Evolutionary conservation across 148 eudicot genomes (phyloP), one percentile per base, ranked within the genome.

Genomic region (Rhododendron williamsianum): DNA sequence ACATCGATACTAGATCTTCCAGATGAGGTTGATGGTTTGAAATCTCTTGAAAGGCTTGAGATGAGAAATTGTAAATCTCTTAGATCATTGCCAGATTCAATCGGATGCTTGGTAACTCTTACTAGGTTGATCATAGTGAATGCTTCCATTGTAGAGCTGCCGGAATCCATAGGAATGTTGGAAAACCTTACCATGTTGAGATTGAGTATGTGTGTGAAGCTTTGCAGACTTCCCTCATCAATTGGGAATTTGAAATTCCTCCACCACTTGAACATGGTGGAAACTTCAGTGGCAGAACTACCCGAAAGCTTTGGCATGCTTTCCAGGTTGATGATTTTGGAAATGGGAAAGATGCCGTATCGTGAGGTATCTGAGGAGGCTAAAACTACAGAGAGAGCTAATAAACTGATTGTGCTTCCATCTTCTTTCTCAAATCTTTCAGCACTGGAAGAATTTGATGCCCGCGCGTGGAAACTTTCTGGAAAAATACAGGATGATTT

Each of bases 301-400:
- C 94, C 96, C 4, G 91, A 92, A 87, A 87, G 48, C 54, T 91
- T 93, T 82, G 93, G 94, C 78, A 88, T 85, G 88, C 92, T 93
- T 48, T 84, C 89, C 38, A 77, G 72, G 63, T 88, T 93, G 43
- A 86, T 77, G 86, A 82, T 71, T 48, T 60, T 92, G 81, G 87
- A 84, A 56, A 91, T 94, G 94, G 82, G 48, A 2, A 91, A 88
- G 89, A 87, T 85, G 80, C 86, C 82, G 21, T 23, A 56, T 30
- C 84, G 9, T 7, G 60, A 79, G 18, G 78, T 79, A 36, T 15
- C 83, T 63, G 65, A 54, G 58, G 45, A 41, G 82, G 78, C 87
- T 78, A 69, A 51, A 82, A 81, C 69, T 8, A 30, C 35, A 19
- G 77, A 80, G 56, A 38, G 30, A 71, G 36, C 74, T 69, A 78